phyloP scores from a whole-genome alignment of 1,139 yeast genomes.

The Ogataea hybrid region DNA sequence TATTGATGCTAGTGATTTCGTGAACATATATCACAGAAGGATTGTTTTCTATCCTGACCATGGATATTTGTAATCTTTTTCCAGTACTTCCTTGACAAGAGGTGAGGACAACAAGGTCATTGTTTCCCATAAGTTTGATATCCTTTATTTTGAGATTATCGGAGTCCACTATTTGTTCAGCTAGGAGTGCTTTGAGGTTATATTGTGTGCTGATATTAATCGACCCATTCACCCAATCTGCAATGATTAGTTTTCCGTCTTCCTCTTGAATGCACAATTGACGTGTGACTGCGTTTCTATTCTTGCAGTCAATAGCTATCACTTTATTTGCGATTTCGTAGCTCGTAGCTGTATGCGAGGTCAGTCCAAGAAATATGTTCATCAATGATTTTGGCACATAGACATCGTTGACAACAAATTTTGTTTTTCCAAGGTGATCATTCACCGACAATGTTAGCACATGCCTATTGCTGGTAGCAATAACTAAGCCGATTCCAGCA shows the following conservation, averaged over 20 bases:
- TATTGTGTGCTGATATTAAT: slow-evolving; percentile 27
- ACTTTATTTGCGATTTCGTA: slow-evolving; percentile 42
- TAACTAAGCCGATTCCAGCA: slow-evolving; percentile 73
- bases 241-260: slow-evolving; percentile 39
- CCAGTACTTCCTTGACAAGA: slow-evolving; percentile 34
- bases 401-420: slow-evolving; percentile 38
- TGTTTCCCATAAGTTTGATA: slow-evolving; percentile 36
- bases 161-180: slow-evolving; percentile 24
- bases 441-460: slow-evolving; percentile 61
- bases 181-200: slow-evolving; percentile 21
- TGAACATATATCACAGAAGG: slow-evolving; percentile 61
- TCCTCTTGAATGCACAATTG: slow-evolving; percentile 47
- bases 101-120: slow-evolving; percentile 49
- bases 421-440: slow-evolving; percentile 68
- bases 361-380: slow-evolving; percentile 22
- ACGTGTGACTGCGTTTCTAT: slow-evolving; percentile 23
- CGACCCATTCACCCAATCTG: slow-evolving; percentile 27
- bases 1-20: slow-evolving; percentile 42
- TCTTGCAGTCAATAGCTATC: slow-evolving; percentile 47
- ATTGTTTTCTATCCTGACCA: slow-evolving; percentile 1
- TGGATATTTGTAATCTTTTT: slow-evolving; percentile 4
- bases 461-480: slow-evolving; percentile 72
- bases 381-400: slow-evolving; percentile 33
- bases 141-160: slow-evolving; percentile 45
- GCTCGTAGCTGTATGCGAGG: slow-evolving; percentile 20